Evolutionary conservation across 164 flowering plant genomes (phyloP), one percentile per base, ranked within the genome.

Genomic region (Nymphaea colorata): DNA sequence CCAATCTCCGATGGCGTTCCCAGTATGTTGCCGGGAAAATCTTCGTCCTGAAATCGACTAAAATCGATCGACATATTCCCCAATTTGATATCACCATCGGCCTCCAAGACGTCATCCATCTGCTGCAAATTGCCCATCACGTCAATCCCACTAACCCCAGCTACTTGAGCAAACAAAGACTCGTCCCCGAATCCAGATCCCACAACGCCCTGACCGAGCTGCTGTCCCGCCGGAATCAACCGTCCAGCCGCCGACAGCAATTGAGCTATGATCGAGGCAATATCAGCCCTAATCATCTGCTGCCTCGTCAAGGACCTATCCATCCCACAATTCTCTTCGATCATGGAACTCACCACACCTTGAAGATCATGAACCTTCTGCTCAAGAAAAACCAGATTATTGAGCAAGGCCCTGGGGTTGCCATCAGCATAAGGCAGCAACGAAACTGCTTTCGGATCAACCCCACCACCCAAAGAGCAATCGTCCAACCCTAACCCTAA

Each of bases 281-380:
- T 59, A 60, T 68, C 70, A 6, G 65, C 44, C 6, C 25, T 16
- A 42, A 68, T 64, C 44, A 68, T 59, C 18, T 61, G 64, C 64
- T 17, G 70, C 15, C 57, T 60, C 41, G 41, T 61, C 53, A 44
- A n/a, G 43, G 64, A 36, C 5, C 53, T 43, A 17, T 41, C 18
- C 4, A 17, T 41, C 44, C 47, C 15, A 51, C 68, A 14, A 4
- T 66, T 59, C 11, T 42, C 25, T 7, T 44, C 41, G 44, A 16
- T 68, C 64, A 68, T 68, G 64, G 70, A 68, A 6, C 55, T 42
- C 41, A 68, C 64, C 6, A 68, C 42, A n/a, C 64, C 70, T 8
- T 68, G 70, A 43, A 68, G 70, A 16, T 68, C 51, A 16, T 61
- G 63, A 42, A 68, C 42, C 41, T 68, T 68, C 70, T 68, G 70